Conservation (phyloP, 106 monocot species). For the Allium sativum region DNA sequence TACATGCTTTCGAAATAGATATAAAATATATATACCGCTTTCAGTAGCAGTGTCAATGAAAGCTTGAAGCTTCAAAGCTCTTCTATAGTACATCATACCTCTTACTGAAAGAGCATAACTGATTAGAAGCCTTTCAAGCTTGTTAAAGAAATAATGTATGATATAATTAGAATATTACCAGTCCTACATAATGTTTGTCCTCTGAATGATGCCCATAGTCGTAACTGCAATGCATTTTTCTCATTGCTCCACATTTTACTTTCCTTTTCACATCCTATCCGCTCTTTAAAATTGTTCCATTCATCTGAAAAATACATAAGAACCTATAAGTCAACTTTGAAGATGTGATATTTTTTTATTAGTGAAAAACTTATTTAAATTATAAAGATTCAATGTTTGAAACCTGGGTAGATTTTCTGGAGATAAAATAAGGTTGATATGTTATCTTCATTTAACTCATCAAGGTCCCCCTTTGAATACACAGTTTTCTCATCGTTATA, state of each 20-base stretch:
- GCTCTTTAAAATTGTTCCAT: constrained; percentile 98
- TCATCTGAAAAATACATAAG: constrained; percentile 44
- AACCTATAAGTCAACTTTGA: too few species aligned
- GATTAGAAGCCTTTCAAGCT: neutral
- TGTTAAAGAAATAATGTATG: neutral
- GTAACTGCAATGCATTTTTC: constrained; percentile 92
- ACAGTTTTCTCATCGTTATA: constrained; percentile 96
- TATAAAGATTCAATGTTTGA: constrained; percentile 1
- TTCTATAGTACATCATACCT: constrained; percentile 98
- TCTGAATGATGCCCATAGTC: constrained; percentile 91
- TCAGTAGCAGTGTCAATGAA: constrained; percentile 99
- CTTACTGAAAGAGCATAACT: constrained; percentile 47
- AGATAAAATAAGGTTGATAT: constrained; percentile 93
- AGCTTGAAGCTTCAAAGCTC: constrained; percentile 92
- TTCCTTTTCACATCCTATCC: constrained; percentile 76
- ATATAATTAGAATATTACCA: constrained; percentile 27
- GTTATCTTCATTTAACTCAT: constrained; percentile 97
- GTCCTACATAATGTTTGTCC: constrained; percentile 96
- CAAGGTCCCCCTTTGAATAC: constrained; percentile 89
- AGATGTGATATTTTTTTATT: too few species aligned
- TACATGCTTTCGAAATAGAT: too few species aligned
- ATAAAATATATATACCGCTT: constrained; percentile 37
- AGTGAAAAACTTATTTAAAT: too few species aligned
- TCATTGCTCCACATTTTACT: constrained; percentile 90
- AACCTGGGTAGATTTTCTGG: constrained; percentile 98